phyloP scores from a whole-genome alignment of 306 rosid genomes.

The Corylus heterophylla region DNA sequence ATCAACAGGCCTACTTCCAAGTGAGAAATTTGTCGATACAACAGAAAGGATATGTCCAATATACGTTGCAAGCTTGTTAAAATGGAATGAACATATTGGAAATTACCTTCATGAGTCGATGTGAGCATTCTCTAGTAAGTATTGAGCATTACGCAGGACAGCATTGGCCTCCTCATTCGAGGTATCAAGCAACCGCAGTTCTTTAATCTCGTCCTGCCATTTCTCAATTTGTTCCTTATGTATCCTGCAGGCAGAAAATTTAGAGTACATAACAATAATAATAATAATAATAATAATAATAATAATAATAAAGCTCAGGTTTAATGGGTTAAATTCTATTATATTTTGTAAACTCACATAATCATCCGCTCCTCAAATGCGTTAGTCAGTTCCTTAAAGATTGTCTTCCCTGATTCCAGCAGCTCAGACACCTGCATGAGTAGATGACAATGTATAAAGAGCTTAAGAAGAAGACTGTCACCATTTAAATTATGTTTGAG shows the following conservation, averaged over 20 bases:
- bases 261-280: neutral
- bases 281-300: neutral
- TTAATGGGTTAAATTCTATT: neutral
- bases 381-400: slow-evolving; percentile 59
- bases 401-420: slow-evolving; percentile 70
- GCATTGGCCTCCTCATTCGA: slow-evolving; percentile 71
- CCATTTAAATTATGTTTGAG: neutral
- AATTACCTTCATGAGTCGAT: slow-evolving; percentile 47
- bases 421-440: slow-evolving; percentile 70
- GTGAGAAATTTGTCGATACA: neutral
- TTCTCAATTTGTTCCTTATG: slow-evolving; percentile 74
- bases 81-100: neutral
- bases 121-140: slow-evolving; percentile 56
- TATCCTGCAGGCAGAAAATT: slow-evolving; percentile 43
- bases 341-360: slow-evolving; percentile 43
- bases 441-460: slow-evolving; percentile 1
- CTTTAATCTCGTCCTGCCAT: slow-evolving; percentile 83
- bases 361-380: slow-evolving; percentile 78
- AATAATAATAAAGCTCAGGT: neutral
- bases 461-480: neutral
- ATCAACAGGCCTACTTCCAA: neutral
- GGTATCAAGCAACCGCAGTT: slow-evolving; percentile 59
- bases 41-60: neutral
- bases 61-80: neutral
- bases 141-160: slow-evolving; percentile 67